phyloP scores from a whole-genome alignment of 371 early-diverging fungal genomes.

The Caulochytrium protostelioides region DNA sequence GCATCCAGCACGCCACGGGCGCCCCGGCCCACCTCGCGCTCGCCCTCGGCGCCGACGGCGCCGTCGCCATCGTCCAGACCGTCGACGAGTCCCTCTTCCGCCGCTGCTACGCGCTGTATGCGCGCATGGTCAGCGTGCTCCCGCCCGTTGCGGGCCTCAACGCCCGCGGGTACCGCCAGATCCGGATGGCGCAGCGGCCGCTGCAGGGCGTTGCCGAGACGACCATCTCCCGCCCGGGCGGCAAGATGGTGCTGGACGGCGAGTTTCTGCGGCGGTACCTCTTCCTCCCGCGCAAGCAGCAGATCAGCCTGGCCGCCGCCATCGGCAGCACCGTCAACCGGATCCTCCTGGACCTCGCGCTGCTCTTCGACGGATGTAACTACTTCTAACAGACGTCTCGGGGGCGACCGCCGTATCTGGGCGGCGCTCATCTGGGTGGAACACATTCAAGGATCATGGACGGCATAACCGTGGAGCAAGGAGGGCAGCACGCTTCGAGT shows the following conservation, averaged over 20 bases:
- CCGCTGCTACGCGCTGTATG: conserved; percentile 48
- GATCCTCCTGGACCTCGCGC: no score
- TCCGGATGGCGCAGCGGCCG: background rate
- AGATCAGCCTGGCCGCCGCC: background rate
- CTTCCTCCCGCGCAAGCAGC: background rate
- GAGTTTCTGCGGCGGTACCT: no score
- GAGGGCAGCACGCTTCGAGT: no score
- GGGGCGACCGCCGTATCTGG: no score
- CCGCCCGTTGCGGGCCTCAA: conserved; percentile 77
- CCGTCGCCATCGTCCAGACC: conserved; percentile 47
- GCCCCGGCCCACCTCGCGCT: background rate
- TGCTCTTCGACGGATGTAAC: no score
- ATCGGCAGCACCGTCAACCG: background rate
- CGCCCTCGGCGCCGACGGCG: conserved; percentile 27
- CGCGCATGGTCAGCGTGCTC: conserved; percentile 51
- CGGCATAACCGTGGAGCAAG: no score
- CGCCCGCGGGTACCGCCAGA: conserved; percentile 58
- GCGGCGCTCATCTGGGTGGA: no score
- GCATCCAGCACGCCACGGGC: conserved; percentile 7
- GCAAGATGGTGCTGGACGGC: background rate
- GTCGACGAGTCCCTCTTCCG: conserved; percentile 76
- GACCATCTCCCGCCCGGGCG: background rate
- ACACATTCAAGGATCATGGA: no score
- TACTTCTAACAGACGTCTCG: no score
- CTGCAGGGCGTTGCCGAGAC: background rate